Evolutionary conservation across 805 yeast species (phyloP).

Genomic region (Clavispora phyllophila): DNA sequence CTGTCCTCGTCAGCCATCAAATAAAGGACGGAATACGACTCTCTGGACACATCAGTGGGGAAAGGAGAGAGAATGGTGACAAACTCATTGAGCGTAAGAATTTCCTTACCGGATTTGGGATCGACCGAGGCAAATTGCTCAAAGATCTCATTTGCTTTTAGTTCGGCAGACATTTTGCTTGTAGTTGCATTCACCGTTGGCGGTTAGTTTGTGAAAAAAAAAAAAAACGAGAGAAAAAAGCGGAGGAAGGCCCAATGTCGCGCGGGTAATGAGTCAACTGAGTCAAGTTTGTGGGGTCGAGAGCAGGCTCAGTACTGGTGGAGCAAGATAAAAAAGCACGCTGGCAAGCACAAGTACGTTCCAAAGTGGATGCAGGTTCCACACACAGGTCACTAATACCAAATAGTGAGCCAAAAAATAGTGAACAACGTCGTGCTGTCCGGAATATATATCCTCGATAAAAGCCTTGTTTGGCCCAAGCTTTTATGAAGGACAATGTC

Average conservation of each 20-base stretch:
- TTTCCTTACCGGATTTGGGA: slow-evolving; percentile 16
- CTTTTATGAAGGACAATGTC: not conserved
- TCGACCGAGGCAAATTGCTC: slow-evolving; percentile 32
- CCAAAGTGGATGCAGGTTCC: not conserved
- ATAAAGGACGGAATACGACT: slow-evolving; percentile 53
- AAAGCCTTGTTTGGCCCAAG: not conserved
- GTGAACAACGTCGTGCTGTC: not conserved
- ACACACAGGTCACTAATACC: too few species aligned
- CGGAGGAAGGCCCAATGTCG: not conserved
- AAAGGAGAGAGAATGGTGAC: slow-evolving; percentile 37
- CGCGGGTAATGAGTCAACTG: slow-evolving; percentile 1
- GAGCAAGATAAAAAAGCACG: too few species aligned
- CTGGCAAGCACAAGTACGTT: not conserved
- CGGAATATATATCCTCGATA: not conserved
- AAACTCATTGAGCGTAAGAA: slow-evolving; percentile 33
- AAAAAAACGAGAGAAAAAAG: not conserved
- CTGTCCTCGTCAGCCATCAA: slow-evolving; percentile 70
- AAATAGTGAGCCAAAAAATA: not conserved
- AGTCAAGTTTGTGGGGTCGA: slow-evolving; percentile 1
- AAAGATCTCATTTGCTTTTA: slow-evolving; percentile 28
- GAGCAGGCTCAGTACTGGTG: not conserved
- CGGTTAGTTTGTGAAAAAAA: too few species aligned
- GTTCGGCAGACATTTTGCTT: slow-evolving; percentile 13
- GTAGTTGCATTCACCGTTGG: not conserved
- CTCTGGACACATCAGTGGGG: slow-evolving; percentile 34